Evolutionary conservation across 2,329 filamentous ascomycete genomes (phyloP), one percentile per base, ranked within the genome.

Genomic region (Aspergillus vadensis): DNA sequence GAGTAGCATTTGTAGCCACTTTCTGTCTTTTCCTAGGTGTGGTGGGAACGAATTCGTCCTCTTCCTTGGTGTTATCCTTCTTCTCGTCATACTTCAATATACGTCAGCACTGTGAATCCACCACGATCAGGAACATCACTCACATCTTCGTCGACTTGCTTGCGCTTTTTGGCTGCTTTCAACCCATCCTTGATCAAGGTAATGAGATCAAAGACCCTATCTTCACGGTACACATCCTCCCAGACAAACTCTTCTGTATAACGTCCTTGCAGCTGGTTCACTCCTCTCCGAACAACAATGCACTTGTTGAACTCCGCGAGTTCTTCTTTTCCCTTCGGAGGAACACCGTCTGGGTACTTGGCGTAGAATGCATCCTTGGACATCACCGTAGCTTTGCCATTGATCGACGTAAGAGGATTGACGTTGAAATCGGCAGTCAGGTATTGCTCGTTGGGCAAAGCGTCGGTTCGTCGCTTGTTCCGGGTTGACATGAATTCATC

Each of bases 201-300:
- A 38, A 90, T 81, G 48, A 97, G 76, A 5, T 81, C 73, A 51
- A 85, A 83, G 30, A 97, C 82, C 64, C 89, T 80, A 32, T 81
- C 81, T n/a, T 87, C 87, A 0, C 80, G 81, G 68, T 91, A 96
- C 2, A 96, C 78, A 47, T 97, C 87, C 72, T 97, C 92, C 95
- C 95, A 99, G 1, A 85, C 75, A 66, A 99, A 97, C 69, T 97
- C 92, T 14, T 95, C 87, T 0, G 94, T 97, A 73, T 98, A 99
- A 21, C 88, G 92, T 19, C 92, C 90, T 23, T 93, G 96, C 60
- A 92, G 83, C 12, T 91, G 91, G 72, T 96, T 96, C 71, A 93
- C 96, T 21, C 92, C 95, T 73, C 94, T 84, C 55, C 93, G 88
- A 72, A 95, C 98, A 52, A 98, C 79, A 70, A 98, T 98, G 17